Evolutionary conservation across 305 asterid species (phyloP), one percentile per base, ranked within the genome.

Genomic region (Fraxinus greggii): DNA sequence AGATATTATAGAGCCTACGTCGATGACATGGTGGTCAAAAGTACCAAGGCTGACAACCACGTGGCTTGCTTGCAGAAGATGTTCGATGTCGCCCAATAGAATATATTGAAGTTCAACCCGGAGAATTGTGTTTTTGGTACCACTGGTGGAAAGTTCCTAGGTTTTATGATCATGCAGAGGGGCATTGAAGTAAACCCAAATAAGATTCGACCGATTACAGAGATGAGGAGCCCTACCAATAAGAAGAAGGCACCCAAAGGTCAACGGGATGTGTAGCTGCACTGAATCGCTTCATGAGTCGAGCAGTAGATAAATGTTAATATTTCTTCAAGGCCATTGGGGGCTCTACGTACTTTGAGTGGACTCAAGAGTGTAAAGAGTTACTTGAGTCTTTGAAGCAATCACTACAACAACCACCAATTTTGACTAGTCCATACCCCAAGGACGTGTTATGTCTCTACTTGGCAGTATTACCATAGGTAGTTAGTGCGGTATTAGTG

Each of bases 191-290:
- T 42, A 12, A 42, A 42, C 17, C 5, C 5, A 42, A 0, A 42
- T 42, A 12, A 12, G n/a, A 42, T 42, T 42, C 1, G 1, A n/a
- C 13, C 3, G 2, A 38, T 38, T 9, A 3, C 1, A 1, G 45
- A 38, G 45, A 38, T 38, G 45, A 38, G 10, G 9, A 38, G 2
- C 45, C 45, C 10, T 8, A 38, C 45, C 3, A 38, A 1, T 42
- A 42, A 42, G n/a, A 42, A 42, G 1, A 12, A 42, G 5, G 54
- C 3, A n/a, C n/a, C 54, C n/a, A 42, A 12, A 42, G 1, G 54
- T 12, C 0, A 0, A 42, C 5, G n/a, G 0, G 4, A 12, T 1
- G 0, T 0, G n/a, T 13, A 3, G 4, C 17, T 2, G 5, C 5
- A 3, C 4, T 12, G 4, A 42, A 42, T 12, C 4, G 5, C 51